Evolutionary conservation across 2,329 filamentous ascomycete genomes (phyloP), one percentile per base, ranked within the genome.

Genomic region (Botrytis paeoniae): DNA sequence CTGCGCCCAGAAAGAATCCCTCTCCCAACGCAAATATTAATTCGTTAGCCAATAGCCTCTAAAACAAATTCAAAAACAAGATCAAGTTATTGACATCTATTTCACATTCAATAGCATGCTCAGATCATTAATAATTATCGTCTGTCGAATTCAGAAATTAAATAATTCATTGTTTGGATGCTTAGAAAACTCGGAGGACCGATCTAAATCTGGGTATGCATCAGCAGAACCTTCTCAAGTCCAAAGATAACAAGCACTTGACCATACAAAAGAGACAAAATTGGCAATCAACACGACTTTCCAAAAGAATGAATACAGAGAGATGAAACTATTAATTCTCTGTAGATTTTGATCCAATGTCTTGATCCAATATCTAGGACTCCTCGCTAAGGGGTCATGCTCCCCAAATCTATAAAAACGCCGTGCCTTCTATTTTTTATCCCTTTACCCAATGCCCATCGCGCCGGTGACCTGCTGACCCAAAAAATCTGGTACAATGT

Each of bases 361-460:
- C 1, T 66, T 5, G n/a, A 20, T 39, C 64, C 48, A 32, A 43
- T 25, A 25, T 22, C 1, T 69, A 32, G 8, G 32, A 57, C 2
- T 9, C 8, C 18, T 32, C 65, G 35, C 48, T 25, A n/a, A 35
- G 65, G 35, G 65, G 14, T 18, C n/a, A 57, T 68, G 25, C 25
- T 57, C 10, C 65, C 37, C n/a, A 29, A 14, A 22, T 57, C 35
- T 69, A 57, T 57, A 20, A n/a, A 48, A 57, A 57, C 18, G 35
- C 65, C n/a, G 29, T 69, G n/a, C 37, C 48, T 29, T 69, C 51
- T 69, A 69, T 32, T 43, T 4, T 66, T 41, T 54, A 22, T n/a
- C 35, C 45, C 2, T 68, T 54, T 66, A 39, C n/a, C 65, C 48
- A 69, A 41, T 69, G 6, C 25, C 65, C 48, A 12, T 32, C 41